Conservation (phyloP, 1,284 basidiomycete species). For the Cyathus pygmaeus region DNA sequence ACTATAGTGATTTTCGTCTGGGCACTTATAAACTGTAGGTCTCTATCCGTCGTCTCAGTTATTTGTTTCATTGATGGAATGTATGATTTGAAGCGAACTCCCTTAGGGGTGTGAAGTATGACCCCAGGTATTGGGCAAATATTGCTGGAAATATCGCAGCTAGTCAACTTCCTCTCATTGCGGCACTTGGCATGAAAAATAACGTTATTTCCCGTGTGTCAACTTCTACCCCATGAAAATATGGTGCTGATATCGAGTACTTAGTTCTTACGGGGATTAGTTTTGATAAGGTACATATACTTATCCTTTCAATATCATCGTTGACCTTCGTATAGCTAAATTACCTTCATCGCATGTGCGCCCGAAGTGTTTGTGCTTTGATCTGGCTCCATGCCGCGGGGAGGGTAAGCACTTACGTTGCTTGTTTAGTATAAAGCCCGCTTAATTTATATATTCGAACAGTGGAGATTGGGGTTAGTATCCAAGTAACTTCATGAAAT, state of each 20-base stretch:
- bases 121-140: conserved; percentile 51
- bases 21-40: conserved; percentile 54
- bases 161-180: conserved; percentile 64
- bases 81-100: conserved; percentile 42
- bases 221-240: background rate
- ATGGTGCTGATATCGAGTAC: conserved; percentile 2
- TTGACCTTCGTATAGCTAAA: background rate
- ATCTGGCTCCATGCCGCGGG: conserved; percentile 27
- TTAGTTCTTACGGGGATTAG: conserved; percentile 63
- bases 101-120: conserved; percentile 34
- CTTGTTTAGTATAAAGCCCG: background rate
- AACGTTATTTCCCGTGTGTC: conserved; percentile 63
- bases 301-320: background rate
- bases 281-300: conserved; percentile 60
- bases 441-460: background rate
- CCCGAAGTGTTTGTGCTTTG: conserved; percentile 21
- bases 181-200: conserved; percentile 68
- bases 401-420: conserved; percentile 12
- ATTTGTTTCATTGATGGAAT: background rate
- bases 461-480: conserved; percentile 9
- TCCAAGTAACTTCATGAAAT: too few species aligned
- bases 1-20: conserved; percentile 50
- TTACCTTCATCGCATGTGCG: conserved; percentile 19
- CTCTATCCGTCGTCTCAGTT: background rate
- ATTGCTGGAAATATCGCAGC: conserved; percentile 57